Base-by-base conservation (phyloP, 352 stramenopile genomes). In the Globisporangium spinosum region DNA sequence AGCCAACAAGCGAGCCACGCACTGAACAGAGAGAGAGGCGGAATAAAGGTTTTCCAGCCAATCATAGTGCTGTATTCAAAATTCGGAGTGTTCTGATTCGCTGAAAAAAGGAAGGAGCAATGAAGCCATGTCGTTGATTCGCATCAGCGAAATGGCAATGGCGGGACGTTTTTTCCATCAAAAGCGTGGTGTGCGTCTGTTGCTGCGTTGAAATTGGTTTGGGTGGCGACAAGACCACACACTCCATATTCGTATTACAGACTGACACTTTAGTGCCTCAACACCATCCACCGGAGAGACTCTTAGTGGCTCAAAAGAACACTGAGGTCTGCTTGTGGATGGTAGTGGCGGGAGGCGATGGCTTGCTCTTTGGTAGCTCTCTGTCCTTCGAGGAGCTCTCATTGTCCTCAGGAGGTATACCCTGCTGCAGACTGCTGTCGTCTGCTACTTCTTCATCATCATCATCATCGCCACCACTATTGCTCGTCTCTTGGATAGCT, bases 251-350 rank as follows among this genome's bases (percentile, higher is more conserved):
- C 38, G 15, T 54, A 32, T 22, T 58, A 22, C 13, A n/a, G 13
- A 58, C 53, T 35, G 53, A 49, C 17, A 51, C 43, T 51, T 22
- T 51, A 22, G 43, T 22, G 3, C 22, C 17, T 51, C 43, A 22
- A 9, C 43, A 51, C 23, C 43, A 51, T 51, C 17, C 43, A 22
- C 43, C 23, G 0, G 17, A 51, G 43, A 51, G 43, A 51, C 15
- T 22, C 13, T 23, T 34, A 8, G 27, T n/a, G 35, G 9, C 12
- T 71, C 40, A 71, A 25, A 71, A 71, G 27, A 67, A 71, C 34
- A 71, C 66, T 0, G 66, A 71, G 20, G 66, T 61, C 29, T 71
- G 66, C 53, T 71, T 71, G 27, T 66, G 29, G 34, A 67, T 22
- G 38, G 22, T 25, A 10, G 20, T 23, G n/a, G 49, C 8, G 10